Evolutionary conservation across 495 filamentous ascomycete species (phyloP), one percentile per base, ranked within the genome.

Genomic region (Aspergillus kassunensis): DNA sequence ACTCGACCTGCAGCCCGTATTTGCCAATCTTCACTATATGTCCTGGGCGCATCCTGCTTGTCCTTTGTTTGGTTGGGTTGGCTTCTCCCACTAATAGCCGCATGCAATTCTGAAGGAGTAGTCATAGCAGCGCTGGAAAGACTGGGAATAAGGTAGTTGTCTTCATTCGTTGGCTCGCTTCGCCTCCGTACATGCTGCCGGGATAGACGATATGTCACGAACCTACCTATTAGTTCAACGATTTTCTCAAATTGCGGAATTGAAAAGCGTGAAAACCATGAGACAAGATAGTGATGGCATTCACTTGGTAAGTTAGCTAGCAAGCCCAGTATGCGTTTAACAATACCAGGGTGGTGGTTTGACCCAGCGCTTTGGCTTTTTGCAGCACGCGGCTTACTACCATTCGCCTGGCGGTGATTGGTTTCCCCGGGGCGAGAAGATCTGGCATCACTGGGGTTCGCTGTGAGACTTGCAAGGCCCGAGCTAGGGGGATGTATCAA

Each of bases 21-120:
- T 67, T 97, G 91, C 91, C 91, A 97, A 61, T 96, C 92, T 45
- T 92, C 89, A 20, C 79, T 76, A 58, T 96, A 96, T 1, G 82
- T 63, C 0, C 85, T 75, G 12, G 75, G 76, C 35, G 81, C 75
- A 13, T 76, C 74, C 11, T 69, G 64, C 11, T 73, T 68, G 12
- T 67, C 64, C 12, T 67, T 74, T 1, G 60, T 42, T 41, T 59
- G 54, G 65, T 68, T 84, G 64, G 60, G 75, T 45, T 65, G 72
- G 51, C 68, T 75, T 72, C 71, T 77, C 6, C 75, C 69, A 44
- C 83, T 87, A n/a, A 95, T 72, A 6, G 88, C 90, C 23, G 88
- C 87, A 63, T 93, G 89, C 4, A 93, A 72, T 43, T 89, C 88
- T 4, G 84, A 81, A 4, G 84, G 81, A 0, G 78, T 82, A 23